phyloP scores from a whole-genome alignment of 352 stramenopile genomes.

The Phytophthora kernoviae region DNA sequence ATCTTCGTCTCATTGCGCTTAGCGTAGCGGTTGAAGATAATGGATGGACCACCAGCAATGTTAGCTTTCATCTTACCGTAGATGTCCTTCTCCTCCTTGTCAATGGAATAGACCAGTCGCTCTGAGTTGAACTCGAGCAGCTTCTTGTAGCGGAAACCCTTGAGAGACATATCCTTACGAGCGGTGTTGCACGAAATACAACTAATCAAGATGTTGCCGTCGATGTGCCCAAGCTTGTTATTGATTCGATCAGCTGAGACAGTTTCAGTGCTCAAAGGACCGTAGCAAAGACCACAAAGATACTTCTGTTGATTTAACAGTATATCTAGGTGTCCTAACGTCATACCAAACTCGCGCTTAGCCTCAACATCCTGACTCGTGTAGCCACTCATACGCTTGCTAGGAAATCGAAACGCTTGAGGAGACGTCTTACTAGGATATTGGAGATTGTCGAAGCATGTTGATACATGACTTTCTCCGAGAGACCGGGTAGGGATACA shows the following conservation, averaged over 20 bases:
- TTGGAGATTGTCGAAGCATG: conserved; percentile 1
- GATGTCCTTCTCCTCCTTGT: conserved; percentile 22
- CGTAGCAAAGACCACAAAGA: conserved; percentile 25
- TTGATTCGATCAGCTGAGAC: conserved; percentile 31
- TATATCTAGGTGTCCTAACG: conserved; percentile 17
- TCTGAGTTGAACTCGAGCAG: conserved; percentile 24
- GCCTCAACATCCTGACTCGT: background rate
- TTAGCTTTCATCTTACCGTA: conserved; percentile 26
- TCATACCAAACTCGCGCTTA: conserved; percentile 5
- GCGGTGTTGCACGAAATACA: conserved; percentile 31
- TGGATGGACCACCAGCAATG: conserved; percentile 24
- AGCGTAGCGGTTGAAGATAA: conserved; percentile 33
- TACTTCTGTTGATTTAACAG: conserved; percentile 22
- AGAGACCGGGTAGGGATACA: background rate
- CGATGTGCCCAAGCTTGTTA: background rate
- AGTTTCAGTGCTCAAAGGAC: conserved; percentile 18
- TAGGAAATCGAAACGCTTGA: conserved; percentile 13
- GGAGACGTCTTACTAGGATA: background rate
- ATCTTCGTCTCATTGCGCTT: conserved; percentile 18
- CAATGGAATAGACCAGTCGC: conserved; percentile 19
- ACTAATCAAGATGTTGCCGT: conserved; percentile 17
- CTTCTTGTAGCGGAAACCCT: conserved; percentile 21
- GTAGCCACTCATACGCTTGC: conserved; percentile 19
- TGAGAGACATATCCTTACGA: conserved; percentile 34
- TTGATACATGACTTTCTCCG: conserved; percentile 22